phyloP scores from a whole-genome alignment of 2,329 filamentous ascomycete species.

The Beauveria asiatica region DNA sequence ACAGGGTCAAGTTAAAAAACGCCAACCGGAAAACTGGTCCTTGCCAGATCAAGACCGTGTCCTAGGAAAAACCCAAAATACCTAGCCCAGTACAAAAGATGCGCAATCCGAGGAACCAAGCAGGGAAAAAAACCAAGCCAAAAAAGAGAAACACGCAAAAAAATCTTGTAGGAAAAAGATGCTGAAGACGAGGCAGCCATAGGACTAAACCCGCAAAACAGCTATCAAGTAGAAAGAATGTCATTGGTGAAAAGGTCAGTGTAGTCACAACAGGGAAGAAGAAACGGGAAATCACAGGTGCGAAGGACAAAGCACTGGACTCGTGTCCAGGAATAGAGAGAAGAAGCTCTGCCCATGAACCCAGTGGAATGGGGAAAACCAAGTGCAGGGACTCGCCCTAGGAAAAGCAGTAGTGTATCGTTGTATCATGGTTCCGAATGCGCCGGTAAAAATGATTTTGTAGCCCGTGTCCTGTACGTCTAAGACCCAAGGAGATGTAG shows the following conservation, averaged over 20 bases:
- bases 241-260: conserved; percentile 5
- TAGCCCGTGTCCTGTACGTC: conserved; percentile 8
- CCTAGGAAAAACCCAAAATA: conserved; percentile 1
- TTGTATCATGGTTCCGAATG: conserved; percentile 17
- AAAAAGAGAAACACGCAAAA: conserved; percentile 10
- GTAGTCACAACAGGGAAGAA: conserved; percentile 1
- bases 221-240: neutral
- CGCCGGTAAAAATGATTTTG: conserved; percentile 17
- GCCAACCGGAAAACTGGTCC: neutral
- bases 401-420: conserved; percentile 15
- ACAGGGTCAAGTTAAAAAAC: neutral
- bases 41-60: neutral
- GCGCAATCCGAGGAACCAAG: too few relatives aligned
- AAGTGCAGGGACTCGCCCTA: conserved; percentile 6
- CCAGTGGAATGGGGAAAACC: neutral
- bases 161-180: neutral
- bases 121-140: neutral
- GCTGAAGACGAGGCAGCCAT: neutral
- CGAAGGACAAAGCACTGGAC: neutral
- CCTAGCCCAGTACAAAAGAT: neutral
- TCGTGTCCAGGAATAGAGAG: neutral
- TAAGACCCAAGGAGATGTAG: neutral
- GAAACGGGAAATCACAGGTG: neutral
- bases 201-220: too few relatives aligned
- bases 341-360: conserved; percentile 1